Evolutionary conservation across 192 early-diverging fungal species (phyloP).

Genomic region (Backusella mclennaniae): DNA sequence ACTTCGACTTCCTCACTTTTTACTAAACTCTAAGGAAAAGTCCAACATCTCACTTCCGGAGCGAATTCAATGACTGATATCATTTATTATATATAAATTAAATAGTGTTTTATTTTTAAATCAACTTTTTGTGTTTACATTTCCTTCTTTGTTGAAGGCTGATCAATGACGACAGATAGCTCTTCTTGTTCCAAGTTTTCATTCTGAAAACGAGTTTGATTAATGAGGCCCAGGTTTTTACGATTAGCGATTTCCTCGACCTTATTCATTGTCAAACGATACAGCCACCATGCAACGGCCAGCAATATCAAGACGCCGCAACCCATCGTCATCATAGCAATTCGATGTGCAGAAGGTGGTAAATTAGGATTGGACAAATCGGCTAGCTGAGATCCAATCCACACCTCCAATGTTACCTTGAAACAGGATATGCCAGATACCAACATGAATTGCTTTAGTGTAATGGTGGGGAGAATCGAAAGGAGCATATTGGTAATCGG

Average conservation of each 20-base stretch:
- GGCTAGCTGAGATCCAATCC: conserved; percentile 36
- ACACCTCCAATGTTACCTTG: conserved; percentile 33
- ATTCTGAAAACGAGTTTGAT: not conserved
- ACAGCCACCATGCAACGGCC: conserved; percentile 26
- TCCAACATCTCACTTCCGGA: conserved; percentile 20
- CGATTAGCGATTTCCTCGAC: conserved; percentile 2
- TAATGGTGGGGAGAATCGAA: conserved; percentile 13
- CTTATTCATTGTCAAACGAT: conserved; percentile 34
- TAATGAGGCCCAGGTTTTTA: not conserved
- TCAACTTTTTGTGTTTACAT: not conserved
- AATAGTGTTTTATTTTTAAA: no score
- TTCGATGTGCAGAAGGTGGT: conserved; percentile 22
- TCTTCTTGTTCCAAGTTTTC: not conserved
- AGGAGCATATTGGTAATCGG: conserved; percentile 22
- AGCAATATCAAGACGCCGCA: conserved; percentile 20
- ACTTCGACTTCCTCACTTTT: no score
- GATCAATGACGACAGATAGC: not conserved
- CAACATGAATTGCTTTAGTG: conserved; percentile 17
- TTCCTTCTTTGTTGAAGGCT: conserved; percentile 7
- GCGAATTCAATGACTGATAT: not conserved
- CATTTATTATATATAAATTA: no score
- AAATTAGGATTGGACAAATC: conserved; percentile 27
- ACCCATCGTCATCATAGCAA: conserved; percentile 20
- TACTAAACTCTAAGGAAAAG: no score
- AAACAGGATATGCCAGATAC: conserved; percentile 15